These are phyloP conservation scores for Nothopassalora personata DNA, from an alignment of 2,329 filamentous ascomycete genomes.

Conservation along the genomic window DNA sequence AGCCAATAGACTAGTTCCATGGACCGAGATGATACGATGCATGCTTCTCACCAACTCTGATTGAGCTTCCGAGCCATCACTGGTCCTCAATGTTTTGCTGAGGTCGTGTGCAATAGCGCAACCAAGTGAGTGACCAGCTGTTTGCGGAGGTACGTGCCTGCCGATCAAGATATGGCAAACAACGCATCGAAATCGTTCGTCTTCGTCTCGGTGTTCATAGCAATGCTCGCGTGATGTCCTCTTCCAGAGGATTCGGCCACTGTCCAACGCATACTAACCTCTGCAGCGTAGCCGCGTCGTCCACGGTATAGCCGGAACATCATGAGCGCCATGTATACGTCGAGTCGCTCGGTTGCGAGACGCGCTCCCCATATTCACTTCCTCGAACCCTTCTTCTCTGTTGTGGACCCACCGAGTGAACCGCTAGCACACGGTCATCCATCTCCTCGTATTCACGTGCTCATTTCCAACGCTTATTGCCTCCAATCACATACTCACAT, in stretches of 20 bases:
- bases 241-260: no score
- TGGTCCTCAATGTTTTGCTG: no score
- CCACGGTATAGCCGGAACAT: background rate
- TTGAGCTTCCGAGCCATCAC: no score
- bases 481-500: background rate
- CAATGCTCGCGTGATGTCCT: background rate
- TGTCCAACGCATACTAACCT: background rate
- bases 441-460: background rate
- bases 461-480: background rate
- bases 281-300: background rate
- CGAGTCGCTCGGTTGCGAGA: background rate
- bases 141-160: no score
- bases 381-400: background rate
- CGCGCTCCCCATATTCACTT: background rate
- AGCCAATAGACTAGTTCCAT: no score
- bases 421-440: background rate
- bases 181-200: no score
- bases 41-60: no score
- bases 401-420: background rate
- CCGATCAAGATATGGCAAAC: no score
- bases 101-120: no score
- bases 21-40: no score
- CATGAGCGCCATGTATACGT: background rate
- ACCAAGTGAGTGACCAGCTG: no score
- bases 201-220: no score